Evolutionary conservation across 2,329 filamentous ascomycete species (phyloP).

Genomic region (Fusarium sacchari): DNA sequence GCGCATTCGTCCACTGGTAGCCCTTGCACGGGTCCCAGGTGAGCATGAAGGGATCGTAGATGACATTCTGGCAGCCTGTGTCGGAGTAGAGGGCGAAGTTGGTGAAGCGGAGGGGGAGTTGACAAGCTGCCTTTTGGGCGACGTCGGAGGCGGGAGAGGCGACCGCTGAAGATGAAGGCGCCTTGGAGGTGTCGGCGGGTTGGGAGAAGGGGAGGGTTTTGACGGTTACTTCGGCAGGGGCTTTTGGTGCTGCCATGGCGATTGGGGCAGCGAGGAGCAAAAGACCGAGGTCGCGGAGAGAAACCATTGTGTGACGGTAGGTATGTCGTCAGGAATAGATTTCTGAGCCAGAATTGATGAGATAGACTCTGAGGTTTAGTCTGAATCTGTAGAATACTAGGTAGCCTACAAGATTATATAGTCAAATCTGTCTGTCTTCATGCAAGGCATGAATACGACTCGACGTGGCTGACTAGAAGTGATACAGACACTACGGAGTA

Average conservation of each 20-base stretch:
- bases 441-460: neutral
- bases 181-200: neutral
- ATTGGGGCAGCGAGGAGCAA: neutral
- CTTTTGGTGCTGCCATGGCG: neutral
- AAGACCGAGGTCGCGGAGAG: neutral
- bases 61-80: neutral
- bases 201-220: neutral
- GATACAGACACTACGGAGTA: neutral
- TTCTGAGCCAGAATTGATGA: neutral
- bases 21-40: neutral
- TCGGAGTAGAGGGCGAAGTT: neutral
- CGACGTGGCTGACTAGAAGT: neutral
- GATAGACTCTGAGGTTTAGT: neutral
- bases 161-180: neutral
- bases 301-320: neutral
- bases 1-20: neutral
- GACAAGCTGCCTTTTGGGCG: neutral
- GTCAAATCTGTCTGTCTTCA: accelerated
- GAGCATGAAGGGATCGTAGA: neutral
- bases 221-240: neutral
- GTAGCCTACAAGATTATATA: accelerated
- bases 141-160: accelerated
- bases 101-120: neutral
- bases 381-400: accelerated
- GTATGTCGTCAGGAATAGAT: neutral